Evolutionary conservation across 129 eudicot species (phyloP).

Genomic region (Sambucus nigra): DNA sequence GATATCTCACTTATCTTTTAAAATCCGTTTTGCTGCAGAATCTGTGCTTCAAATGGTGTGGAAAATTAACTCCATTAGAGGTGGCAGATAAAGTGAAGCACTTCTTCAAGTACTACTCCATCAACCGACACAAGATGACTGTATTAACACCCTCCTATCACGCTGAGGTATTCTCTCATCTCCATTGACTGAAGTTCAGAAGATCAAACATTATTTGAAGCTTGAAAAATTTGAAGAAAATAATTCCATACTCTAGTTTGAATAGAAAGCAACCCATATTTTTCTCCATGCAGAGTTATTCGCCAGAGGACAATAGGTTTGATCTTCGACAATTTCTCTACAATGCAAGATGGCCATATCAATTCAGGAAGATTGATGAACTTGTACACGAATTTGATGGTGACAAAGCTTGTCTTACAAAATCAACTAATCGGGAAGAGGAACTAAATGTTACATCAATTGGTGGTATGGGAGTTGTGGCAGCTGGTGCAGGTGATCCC

Average conservation of each 20-base stretch:
- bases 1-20: neutral
- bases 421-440: conserved; percentile 14
- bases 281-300: conserved; percentile 75
- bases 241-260: neutral
- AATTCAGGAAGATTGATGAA: conserved; percentile 77
- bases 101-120: conserved; percentile 93
- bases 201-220: neutral
- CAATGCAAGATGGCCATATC: conserved; percentile 89
- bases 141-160: conserved; percentile 92
- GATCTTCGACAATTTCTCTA: conserved; percentile 90
- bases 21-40: conserved; percentile 31
- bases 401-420: conserved; percentile 16
- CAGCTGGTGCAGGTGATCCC: conserved; percentile 83
- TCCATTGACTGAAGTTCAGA: neutral
- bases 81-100: conserved; percentile 86
- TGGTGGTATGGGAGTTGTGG: conserved; percentile 82
- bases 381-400: conserved; percentile 48
- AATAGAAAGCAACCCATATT: neutral
- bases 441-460: conserved; percentile 26
- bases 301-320: conserved; percentile 91
- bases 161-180: conserved; percentile 56
- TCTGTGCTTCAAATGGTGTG: conserved; percentile 85
- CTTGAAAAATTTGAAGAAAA: neutral
- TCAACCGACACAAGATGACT: conserved; percentile 96
- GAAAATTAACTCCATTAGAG: conserved; percentile 66